Base-by-base conservation (phyloP, 164 flowering plant species). In the Malania oleifera region DNA sequence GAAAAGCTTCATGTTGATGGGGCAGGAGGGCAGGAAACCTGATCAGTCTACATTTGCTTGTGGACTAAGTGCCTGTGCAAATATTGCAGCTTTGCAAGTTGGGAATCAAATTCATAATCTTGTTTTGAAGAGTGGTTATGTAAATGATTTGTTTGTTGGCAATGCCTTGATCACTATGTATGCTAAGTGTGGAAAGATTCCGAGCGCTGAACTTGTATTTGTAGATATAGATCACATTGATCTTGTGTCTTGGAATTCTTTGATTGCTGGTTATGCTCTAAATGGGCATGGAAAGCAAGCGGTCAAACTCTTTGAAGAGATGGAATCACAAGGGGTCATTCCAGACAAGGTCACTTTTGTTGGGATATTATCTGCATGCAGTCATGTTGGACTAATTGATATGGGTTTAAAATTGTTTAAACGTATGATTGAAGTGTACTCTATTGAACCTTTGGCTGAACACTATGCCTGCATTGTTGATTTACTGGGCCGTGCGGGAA, bases 311-410 rank as follows among this genome's bases (percentile, higher is more conserved):
- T n/a, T n/a, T n/a, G n/a, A n/a, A n/a, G n/a, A n/a, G n/a, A n/a
- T n/a, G n/a, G n/a, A n/a, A n/a, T n/a, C n/a, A n/a, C n/a, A n/a
- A n/a, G n/a, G n/a, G n/a, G n/a, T n/a, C n/a, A n/a, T n/a, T 11
- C 72, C 72, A 9, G 72, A 68, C 43, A 52, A 58, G 52, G 61
- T 68, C 48, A 68, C 71, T 18, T 52, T 62, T 47, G 54, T 68
- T 46, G 57, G 56, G 28, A 53, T 67, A 60, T 59, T 65, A 52
- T 61, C 70, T 25, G 70, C 70, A n/a, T 65, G 64, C 19, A 60
- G 60, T 43, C 70, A 68, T 53, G 54, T 62, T 22, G 72, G 72
- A 35, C 17, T 68, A 63, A 29, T 52, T 2, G 67, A 57, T 22
- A 28, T 14, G 23, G 72, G 72, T 14, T 23, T 63, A 24, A 46